Conservation (phyloP, 257 asterid genomes). For the Euphrasia confusa region DNA sequence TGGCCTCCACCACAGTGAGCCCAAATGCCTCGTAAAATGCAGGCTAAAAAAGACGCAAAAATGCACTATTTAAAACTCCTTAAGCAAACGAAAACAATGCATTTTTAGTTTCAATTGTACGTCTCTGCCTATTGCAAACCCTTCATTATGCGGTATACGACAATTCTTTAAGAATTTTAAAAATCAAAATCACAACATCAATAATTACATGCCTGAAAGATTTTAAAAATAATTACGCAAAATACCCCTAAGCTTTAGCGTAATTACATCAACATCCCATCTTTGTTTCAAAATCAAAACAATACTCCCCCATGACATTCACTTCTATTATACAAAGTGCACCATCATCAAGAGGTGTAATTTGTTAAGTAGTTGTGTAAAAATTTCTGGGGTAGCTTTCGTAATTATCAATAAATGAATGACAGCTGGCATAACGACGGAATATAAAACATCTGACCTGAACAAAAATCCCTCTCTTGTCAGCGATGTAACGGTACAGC, state of each 20-base stretch:
- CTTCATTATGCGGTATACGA: no score
- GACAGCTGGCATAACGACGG: background rate
- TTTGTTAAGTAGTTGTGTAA: background rate
- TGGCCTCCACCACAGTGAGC: slow-evolving; percentile 94
- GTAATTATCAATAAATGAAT: background rate
- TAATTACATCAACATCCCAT: background rate
- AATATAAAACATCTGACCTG: slow-evolving; percentile 45
- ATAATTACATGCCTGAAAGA: no score
- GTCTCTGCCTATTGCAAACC: no score
- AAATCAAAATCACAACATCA: no score
- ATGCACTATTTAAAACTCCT: background rate
- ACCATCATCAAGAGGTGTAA: no score
- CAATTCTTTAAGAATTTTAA: no score
- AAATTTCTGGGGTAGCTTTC: background rate
- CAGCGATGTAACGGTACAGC: slow-evolving; percentile 93
- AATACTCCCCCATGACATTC: no score
- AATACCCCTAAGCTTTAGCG: background rate
- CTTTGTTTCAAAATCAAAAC: no score
- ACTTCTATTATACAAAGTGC: no score
- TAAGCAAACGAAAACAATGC: no score
- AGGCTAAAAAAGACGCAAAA: slow-evolving; percentile 44
- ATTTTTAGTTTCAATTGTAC: no score
- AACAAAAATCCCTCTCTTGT: slow-evolving; percentile 83
- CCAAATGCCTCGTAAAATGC: slow-evolving; percentile 98
- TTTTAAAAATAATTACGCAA: background rate